Percentiles rank a stretch among this genome's conserved stretches.
Conservation (phyloP, 2,329 filamentous ascomycete species). For the Parastagonospora avenae region DNA sequence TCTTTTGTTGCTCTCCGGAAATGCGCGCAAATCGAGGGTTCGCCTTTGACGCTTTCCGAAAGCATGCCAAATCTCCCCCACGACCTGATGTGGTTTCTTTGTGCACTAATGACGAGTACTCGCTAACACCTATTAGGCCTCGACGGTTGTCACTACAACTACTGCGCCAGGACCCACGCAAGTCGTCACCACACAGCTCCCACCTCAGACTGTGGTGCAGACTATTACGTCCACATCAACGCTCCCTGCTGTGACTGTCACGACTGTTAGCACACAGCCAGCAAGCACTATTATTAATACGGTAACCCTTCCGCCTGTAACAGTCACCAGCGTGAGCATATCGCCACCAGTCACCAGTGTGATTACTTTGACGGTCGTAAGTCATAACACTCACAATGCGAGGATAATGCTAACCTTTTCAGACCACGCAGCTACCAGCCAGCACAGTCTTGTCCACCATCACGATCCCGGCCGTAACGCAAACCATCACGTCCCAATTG, state of each 20-base stretch:
- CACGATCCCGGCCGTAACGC: constrained; percentile 22
- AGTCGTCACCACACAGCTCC: constrained; percentile 17
- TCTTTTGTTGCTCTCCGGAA: no score
- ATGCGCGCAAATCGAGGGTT: no score
- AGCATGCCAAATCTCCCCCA: not conserved
- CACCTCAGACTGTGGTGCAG: constrained; percentile 20
- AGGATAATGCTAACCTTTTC: not conserved
- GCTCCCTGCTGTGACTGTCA: constrained; percentile 8
- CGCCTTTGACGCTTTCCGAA: no score
- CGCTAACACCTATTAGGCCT: constrained; percentile 1
- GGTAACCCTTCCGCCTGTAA: not conserved
- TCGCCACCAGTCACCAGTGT: constrained; percentile 8
- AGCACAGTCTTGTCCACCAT: constrained; percentile 30
- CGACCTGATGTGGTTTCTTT: not conserved
- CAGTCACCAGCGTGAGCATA: constrained; percentile 4
- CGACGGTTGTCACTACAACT: constrained; percentile 20
- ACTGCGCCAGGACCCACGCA: constrained; percentile 19
- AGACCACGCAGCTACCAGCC: constrained; percentile 22
- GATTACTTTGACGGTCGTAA: constrained; percentile 12
- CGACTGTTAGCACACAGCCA: constrained; percentile 1
- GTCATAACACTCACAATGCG: not conserved
- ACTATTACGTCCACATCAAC: constrained; percentile 28
- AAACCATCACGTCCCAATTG: constrained; percentile 28
- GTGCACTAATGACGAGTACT: not conserved
- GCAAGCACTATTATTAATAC: not conserved